Percentiles rank a stretch among this genome's conserved stretches.
phyloP scores from a whole-genome alignment of 2,329 filamentous ascomycete genomes.

The Cryoendolithus antarcticus region DNA sequence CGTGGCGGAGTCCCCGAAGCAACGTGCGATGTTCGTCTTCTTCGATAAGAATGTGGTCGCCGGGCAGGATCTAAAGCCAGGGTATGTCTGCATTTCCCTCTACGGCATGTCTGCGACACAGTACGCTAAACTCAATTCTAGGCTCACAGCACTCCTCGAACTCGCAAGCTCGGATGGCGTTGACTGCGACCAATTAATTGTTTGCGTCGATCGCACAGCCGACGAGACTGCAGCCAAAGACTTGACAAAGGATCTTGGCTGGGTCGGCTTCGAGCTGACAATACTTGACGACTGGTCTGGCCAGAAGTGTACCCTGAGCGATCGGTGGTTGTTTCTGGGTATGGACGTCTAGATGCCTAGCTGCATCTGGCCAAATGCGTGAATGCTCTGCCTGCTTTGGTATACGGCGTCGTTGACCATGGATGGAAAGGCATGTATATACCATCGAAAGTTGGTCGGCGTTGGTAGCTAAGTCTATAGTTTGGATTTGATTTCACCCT shows the following conservation, averaged over 20 bases:
- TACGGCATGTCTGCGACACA: too few species aligned
- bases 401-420: too few species aligned
- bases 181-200: conserved; percentile 63
- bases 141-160: conserved; percentile 82
- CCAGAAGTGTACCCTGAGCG: conserved; percentile 52
- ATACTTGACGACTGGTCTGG: conserved; percentile 64
- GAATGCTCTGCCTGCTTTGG: too few species aligned
- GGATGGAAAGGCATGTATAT: too few species aligned
- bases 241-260: conserved; percentile 71
- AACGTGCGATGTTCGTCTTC: conserved; percentile 76
- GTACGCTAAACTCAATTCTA: conserved; percentile 28
- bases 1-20: conserved; percentile 48
- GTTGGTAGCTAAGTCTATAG: too few species aligned
- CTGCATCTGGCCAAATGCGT: too few species aligned
- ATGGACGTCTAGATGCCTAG: conserved; percentile 56
- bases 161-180: conserved; percentile 62
- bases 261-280: conserved; percentile 80
- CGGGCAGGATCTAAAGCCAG: conserved; percentile 70
- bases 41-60: conserved; percentile 59
- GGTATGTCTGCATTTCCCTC: too few species aligned
- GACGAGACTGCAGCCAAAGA: conserved; percentile 50
- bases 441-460: too few species aligned
- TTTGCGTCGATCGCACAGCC: conserved; percentile 66
- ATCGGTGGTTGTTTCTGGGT: conserved; percentile 72
- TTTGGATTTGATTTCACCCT: neutral